Percentiles rank a stretch among this genome's conserved stretches.
phyloP scores from a whole-genome alignment of 331 rosid species.

The Malus hybrid region DNA sequence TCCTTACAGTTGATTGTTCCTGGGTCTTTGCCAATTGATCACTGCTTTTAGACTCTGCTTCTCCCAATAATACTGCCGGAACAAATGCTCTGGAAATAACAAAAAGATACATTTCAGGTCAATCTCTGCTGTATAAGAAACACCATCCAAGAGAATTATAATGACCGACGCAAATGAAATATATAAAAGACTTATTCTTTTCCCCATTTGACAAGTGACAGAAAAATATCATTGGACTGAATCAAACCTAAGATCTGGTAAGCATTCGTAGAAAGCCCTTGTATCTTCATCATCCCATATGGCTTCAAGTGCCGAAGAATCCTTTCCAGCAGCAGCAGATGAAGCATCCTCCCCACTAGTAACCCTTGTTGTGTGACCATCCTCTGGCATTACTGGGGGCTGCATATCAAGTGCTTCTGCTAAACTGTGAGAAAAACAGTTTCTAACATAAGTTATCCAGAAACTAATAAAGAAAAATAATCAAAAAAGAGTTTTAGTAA shows the following conservation, averaged over 20 bases:
- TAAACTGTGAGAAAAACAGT: slow-evolving; percentile 47
- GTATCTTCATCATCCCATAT: slow-evolving; percentile 99
- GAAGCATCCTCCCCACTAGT: slow-evolving; percentile 84
- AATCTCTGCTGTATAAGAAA: not conserved
- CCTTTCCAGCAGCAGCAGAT: slow-evolving; percentile 79
- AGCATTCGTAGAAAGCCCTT: slow-evolving; percentile 84
- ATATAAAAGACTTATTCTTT: not conserved
- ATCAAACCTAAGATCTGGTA: slow-evolving; percentile 97
- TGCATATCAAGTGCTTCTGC: slow-evolving; percentile 99
- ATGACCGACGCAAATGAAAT: not conserved
- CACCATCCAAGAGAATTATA: not conserved
- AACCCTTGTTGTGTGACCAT: slow-evolving; percentile 95
- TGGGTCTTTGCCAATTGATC: slow-evolving; percentile 73
- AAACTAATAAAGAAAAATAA: not conserved
- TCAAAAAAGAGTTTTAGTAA: not conserved
- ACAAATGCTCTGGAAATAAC: slow-evolving; percentile 78
- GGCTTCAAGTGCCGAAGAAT: slow-evolving; percentile 71
- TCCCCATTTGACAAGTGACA: not conserved
- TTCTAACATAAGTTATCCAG: slow-evolving; percentile 5
- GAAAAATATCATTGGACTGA: slow-evolving; percentile 9
- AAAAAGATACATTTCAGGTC: not conserved
- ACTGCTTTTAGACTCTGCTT: slow-evolving; percentile 57
- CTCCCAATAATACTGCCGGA: slow-evolving; percentile 98
- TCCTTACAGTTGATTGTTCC: slow-evolving; percentile 79
- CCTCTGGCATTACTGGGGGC: slow-evolving; percentile 99